Evolutionary conservation across 2,329 filamentous ascomycete species (phyloP).

Genomic region (Magnaporthales sp.): DNA sequence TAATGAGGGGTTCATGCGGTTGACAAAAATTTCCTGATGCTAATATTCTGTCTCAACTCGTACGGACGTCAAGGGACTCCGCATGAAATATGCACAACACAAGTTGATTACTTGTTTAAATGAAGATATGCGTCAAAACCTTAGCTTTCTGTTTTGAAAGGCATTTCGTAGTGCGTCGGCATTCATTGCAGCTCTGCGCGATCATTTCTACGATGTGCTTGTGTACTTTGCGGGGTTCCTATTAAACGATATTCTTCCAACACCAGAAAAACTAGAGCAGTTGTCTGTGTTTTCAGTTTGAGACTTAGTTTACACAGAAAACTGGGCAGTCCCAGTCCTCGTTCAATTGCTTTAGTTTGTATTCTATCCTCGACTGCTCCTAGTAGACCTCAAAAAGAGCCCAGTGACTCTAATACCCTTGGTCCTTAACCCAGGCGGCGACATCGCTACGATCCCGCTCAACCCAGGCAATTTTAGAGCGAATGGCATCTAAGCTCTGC

Average conservation of each 20-base stretch:
- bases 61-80: neutral
- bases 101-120: too few species aligned
- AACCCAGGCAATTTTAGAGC: constrained; percentile 77
- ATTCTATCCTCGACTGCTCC: neutral
- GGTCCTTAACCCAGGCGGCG: constrained; percentile 24
- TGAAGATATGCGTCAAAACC: too few species aligned
- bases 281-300: neutral
- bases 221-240: neutral
- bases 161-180: neutral
- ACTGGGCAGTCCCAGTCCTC: neutral
- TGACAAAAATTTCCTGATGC: neutral
- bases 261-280: neutral
- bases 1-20: neutral
- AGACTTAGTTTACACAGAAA: neutral
- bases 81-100: neutral
- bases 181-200: neutral
- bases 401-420: constrained; percentile 16
- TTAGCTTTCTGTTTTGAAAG: too few species aligned
- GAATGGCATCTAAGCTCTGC: constrained; percentile 80
- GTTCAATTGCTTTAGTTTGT: neutral
- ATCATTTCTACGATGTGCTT: neutral
- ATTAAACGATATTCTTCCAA: too few species aligned
- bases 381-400: neutral
- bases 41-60: neutral
- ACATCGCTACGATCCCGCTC: constrained; percentile 71